Evolutionary conservation across 2,329 filamentous ascomycete genomes (phyloP).

Genomic region (Colletotrichum graminicola): DNA sequence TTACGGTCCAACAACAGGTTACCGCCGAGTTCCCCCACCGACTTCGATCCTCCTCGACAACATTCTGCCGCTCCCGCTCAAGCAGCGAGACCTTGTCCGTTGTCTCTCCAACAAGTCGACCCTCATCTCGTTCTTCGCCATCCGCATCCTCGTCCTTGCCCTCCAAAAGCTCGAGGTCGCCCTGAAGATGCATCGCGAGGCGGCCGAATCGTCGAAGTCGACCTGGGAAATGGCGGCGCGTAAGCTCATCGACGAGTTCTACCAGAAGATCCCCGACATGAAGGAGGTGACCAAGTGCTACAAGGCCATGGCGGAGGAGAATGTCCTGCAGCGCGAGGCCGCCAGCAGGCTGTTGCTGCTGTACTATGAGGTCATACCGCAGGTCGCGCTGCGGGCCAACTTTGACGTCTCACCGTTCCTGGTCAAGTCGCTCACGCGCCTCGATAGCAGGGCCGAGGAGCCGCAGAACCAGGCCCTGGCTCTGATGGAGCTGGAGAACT

Average conservation of each 20-base stretch:
- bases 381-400: slow-evolving; percentile 82
- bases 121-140: slow-evolving; percentile 85
- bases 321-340: slow-evolving; percentile 82
- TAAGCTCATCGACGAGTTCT: slow-evolving; percentile 80
- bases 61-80: slow-evolving; percentile 85
- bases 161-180: slow-evolving; percentile 81
- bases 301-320: slow-evolving; percentile 74
- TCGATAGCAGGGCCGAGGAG: slow-evolving; percentile 68
- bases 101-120: slow-evolving; percentile 84
- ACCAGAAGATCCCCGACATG: slow-evolving; percentile 81
- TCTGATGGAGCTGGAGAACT: slow-evolving; percentile 82
- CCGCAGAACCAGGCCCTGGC: slow-evolving; percentile 66
- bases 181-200: slow-evolving; percentile 70
- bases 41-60: slow-evolving; percentile 85
- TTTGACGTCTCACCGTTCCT: slow-evolving; percentile 89
- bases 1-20: slow-evolving; percentile 76
- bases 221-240: slow-evolving; percentile 78
- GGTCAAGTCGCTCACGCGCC: slow-evolving; percentile 72
- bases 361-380: slow-evolving; percentile 88
- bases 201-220: slow-evolving; percentile 52
- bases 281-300: slow-evolving; percentile 84
- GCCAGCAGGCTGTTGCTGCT: slow-evolving; percentile 81
- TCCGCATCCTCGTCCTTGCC: slow-evolving; percentile 81
- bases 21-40: slow-evolving; percentile 79
- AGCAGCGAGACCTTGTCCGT: slow-evolving; percentile 80